Evolutionary conservation across 2,329 filamentous ascomycete genomes (phyloP).

Genomic region (Ophiocordyceps camponoti-leonardi): DNA sequence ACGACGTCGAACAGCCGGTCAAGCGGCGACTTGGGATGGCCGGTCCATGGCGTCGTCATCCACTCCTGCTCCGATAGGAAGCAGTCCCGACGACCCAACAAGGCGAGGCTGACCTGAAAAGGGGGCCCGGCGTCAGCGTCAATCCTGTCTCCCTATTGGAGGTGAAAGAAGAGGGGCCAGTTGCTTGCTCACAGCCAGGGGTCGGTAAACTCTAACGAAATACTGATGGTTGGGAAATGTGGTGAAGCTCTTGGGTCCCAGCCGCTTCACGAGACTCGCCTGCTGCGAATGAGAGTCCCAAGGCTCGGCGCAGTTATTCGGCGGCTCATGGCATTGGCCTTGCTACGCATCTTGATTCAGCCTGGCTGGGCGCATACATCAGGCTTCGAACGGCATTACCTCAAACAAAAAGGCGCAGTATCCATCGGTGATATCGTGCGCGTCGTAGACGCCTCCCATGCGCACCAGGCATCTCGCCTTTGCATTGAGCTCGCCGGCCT

Average conservation of each 20-base stretch:
- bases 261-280: constrained; percentile 17
- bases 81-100: constrained; percentile 30
- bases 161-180: not conserved
- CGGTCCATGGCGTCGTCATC: constrained; percentile 32
- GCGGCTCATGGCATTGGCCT: constrained; percentile 18
- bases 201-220: constrained; percentile 37
- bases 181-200: constrained; percentile 27
- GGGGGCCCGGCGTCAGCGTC: not conserved
- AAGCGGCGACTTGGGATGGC: constrained; percentile 30
- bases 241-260: constrained; percentile 28
- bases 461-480: constrained; percentile 26
- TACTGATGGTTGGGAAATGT: constrained; percentile 39
- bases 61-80: constrained; percentile 35
- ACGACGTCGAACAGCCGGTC: constrained; percentile 35
- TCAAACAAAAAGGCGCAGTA: constrained; percentile 36
- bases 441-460: constrained; percentile 15
- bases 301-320: constrained; percentile 20
- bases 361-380: not conserved
- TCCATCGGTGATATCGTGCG: constrained; percentile 16
- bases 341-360: constrained; percentile 16
- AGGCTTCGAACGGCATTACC: constrained; percentile 16
- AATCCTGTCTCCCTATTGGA: not conserved
- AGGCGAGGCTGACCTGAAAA: constrained; percentile 28
- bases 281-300: constrained; percentile 20
- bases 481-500: constrained; percentile 20